Evolutionary conservation across 192 early-diverging fungal genomes (phyloP), one percentile per base, ranked within the genome.

Genomic region (Haplosporangium gracile): DNA sequence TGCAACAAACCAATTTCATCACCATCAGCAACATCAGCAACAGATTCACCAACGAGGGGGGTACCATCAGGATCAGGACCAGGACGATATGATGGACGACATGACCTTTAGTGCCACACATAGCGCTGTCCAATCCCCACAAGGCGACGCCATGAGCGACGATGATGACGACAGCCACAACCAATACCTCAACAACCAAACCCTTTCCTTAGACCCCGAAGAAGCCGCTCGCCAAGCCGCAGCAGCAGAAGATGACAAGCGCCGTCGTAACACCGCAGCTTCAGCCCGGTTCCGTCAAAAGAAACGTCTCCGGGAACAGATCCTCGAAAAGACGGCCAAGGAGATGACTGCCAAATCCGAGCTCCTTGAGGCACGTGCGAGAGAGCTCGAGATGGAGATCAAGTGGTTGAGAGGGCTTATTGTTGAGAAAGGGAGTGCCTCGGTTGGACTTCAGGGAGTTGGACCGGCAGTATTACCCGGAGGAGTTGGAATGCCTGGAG

Each of bases 261-360:
- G 98, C 53, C 90, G 94, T n/a, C 92, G 98, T 47, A 99, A 99
- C 91, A 99, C 97, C 1, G 97, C 94, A 5, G 98, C 98, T 0
- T 97, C 96, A 3, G 98, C 97, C 24, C 91, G 98, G 38, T 99
- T 99, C 91, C 94, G 98, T 20, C 91, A 95, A 40, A 97, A 98
- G 89, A 99, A 99, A 89, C 98, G 99, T 87, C 87, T 95, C 75
- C 92, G 96, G 47, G 98, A 99, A 88, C 94, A 96, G 90, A 93
- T 92, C n/a, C 88, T 99, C 10, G 95, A 97, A 89, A 90, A 90
- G 70, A 95, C 93, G 0, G 95, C 96, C 36, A 92, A 94, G 76
- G 95, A 96, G 60, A 94, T 98, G 96, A 90, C 92, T 0, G 93
- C 86, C 32, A 94, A 94, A 89, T 93, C 92, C 9, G 93, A 95